phyloP scores from a whole-genome alignment of 805 yeast species.

The Starmerella davenportii region DNA sequence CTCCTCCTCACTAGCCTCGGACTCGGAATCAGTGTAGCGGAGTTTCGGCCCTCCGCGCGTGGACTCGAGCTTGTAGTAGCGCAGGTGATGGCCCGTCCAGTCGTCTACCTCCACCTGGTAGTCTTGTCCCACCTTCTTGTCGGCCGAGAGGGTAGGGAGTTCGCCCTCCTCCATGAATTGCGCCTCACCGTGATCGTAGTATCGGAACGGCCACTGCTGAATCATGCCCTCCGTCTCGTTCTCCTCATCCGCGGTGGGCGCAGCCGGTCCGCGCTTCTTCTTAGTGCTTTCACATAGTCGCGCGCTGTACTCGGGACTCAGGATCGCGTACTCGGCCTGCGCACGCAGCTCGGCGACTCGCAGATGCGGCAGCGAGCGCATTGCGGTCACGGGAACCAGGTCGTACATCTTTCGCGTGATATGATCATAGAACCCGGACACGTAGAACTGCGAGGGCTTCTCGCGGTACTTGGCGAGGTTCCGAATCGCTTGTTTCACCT shows the following conservation, averaged over 20 bases:
- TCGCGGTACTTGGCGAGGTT: constrained; percentile 38
- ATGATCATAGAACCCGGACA: constrained; percentile 68
- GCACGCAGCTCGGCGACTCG: not conserved
- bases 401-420: constrained; percentile 73
- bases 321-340: constrained; percentile 77
- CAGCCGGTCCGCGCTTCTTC: not conserved
- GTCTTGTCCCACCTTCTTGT: constrained; percentile 54
- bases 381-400: constrained; percentile 31
- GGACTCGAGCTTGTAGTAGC: constrained; percentile 33
- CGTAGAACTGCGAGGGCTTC: constrained; percentile 59
- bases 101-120: constrained; percentile 44
- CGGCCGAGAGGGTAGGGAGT: constrained; percentile 45
- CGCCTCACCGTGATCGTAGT: constrained; percentile 55
- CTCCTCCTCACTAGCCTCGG: constrained; percentile 6
- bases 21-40: not conserved
- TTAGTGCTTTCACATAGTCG: constrained; percentile 1
- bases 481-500: constrained; percentile 47
- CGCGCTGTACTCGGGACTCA: constrained; percentile 15
- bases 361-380: constrained; percentile 2
- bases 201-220: constrained; percentile 50
- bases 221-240: constrained; percentile 14
- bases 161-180: constrained; percentile 65
- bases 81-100: constrained; percentile 48
- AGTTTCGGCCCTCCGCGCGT: not conserved
- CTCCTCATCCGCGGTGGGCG: constrained; percentile 2